Conservation (phyloP, 306 rosid species). For the Senna tora region DNA sequence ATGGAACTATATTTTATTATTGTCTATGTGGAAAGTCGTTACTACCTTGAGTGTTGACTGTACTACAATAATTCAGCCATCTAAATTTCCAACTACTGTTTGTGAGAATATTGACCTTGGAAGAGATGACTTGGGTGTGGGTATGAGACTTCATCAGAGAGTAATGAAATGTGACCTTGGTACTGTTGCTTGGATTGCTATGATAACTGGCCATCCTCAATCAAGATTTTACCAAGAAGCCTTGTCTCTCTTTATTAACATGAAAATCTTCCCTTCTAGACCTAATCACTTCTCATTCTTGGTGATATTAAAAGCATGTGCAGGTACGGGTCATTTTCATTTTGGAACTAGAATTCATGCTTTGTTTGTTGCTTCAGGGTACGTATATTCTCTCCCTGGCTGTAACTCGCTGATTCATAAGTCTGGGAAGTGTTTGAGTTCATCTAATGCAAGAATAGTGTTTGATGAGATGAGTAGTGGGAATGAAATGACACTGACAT, state of each 20-base stretch:
- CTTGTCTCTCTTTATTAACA: constrained; percentile 51
- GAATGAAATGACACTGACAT: constrained; percentile 69
- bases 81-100: too few relatives aligned
- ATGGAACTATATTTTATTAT: too few relatives aligned
- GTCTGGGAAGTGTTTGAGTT: constrained; percentile 74
- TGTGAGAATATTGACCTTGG: too few relatives aligned
- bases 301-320: constrained; percentile 61
- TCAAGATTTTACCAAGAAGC: constrained; percentile 57
- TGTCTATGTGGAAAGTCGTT: too few relatives aligned
- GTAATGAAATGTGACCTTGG: too few relatives aligned
- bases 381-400: constrained; percentile 55
- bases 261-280: constrained; percentile 50
- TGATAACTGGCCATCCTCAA: constrained; percentile 63
- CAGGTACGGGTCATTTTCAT: constrained; percentile 43
- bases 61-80: too few relatives aligned
- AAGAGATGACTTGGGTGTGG: too few relatives aligned
- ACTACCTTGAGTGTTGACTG: too few relatives aligned
- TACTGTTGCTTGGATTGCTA: constrained; percentile 80
- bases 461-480: constrained; percentile 58
- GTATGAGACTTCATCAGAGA: too few relatives aligned
- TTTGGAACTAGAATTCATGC: constrained; percentile 61
- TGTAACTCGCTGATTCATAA: constrained; percentile 65
- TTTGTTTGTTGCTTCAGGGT: constrained; percentile 55
- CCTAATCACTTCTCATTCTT: constrained; percentile 70
- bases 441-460: constrained; percentile 59